Conservation (phyloP, 192 early-diverging fungal genomes). For the Lobosporangium transversale region DNA sequence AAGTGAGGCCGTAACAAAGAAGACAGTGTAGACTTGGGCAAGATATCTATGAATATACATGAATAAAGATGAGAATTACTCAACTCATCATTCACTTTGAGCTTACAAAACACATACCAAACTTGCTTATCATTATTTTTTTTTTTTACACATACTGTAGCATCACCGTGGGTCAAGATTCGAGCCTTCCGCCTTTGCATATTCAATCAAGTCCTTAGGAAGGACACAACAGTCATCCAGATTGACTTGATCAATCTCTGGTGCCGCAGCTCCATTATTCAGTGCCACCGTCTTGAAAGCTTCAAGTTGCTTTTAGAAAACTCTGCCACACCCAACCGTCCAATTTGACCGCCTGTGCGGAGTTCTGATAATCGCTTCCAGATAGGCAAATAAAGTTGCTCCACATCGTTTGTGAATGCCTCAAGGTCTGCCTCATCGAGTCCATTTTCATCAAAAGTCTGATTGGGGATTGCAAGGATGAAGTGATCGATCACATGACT, state of each 20-base stretch:
- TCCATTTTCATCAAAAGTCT: conserved; percentile 32
- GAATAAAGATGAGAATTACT: background rate
- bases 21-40: conserved; percentile 51
- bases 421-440: conserved; percentile 42
- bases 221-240: conserved; percentile 56
- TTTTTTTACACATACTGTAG: too few relatives aligned
- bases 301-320: conserved; percentile 45
- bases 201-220: conserved; percentile 53
- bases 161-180: conserved; percentile 58
- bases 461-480: conserved; percentile 25
- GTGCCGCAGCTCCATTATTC: conserved; percentile 21
- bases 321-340: conserved; percentile 58
- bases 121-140: too few relatives aligned
- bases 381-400: conserved; percentile 16
- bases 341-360: conserved; percentile 39
- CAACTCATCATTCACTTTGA: too few relatives aligned
- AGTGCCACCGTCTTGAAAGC: conserved; percentile 30
- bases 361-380: conserved; percentile 37
- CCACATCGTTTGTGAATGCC: conserved; percentile 7
- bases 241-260: conserved; percentile 59
- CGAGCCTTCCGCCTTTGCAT: conserved; percentile 55
- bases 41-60: conserved; percentile 48
- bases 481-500: conserved; percentile 19
- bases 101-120: too few relatives aligned
- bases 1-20: conserved; percentile 43